Conservation (phyloP, 148 eudicot species). For the Nepenthes mirabilis region DNA sequence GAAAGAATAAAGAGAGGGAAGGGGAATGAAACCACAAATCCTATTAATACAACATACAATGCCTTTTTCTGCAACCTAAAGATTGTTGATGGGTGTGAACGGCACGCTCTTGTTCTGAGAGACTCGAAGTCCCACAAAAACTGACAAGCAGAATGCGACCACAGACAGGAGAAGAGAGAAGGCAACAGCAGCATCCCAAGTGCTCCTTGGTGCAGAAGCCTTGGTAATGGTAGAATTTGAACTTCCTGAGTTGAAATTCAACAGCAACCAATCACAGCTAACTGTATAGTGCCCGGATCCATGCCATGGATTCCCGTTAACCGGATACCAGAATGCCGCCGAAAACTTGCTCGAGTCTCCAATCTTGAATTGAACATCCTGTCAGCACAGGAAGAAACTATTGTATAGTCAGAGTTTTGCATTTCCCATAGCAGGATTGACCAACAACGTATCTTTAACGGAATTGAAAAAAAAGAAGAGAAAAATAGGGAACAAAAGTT, state of each 20-base stretch:
- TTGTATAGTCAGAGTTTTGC: too few species aligned
- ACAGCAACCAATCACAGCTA: conserved; percentile 68
- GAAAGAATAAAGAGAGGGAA: too few species aligned
- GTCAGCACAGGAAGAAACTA: conserved; percentile 4
- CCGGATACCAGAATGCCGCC: conserved; percentile 84
- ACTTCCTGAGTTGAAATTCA: conserved; percentile 36
- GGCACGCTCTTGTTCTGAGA: conserved; percentile 18
- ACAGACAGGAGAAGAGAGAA: conserved; percentile 62
- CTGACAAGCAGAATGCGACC: conserved; percentile 50
- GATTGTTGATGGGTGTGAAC: conserved; percentile 28
- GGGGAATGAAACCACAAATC: too few species aligned
- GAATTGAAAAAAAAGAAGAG: neutral
- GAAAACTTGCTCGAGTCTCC: conserved; percentile 72
- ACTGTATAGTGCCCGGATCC: conserved; percentile 60
- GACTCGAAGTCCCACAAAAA: conserved; percentile 37
- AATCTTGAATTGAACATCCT: conserved; percentile 80
- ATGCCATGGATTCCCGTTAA: conserved; percentile 69
- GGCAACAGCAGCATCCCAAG: conserved; percentile 61
- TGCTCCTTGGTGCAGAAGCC: conserved; percentile 18
- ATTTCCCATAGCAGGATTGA: too few species aligned
- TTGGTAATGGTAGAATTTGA: conserved; percentile 12
- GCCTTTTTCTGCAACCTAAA: conserved; percentile 15
- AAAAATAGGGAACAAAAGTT: neutral
- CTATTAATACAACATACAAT: neutral
- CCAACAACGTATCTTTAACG: too few species aligned